Evolutionary conservation across 768 basidiomycete genomes (phyloP), one percentile per base, ranked within the genome.

Genomic region (Dendrothele bispora): DNA sequence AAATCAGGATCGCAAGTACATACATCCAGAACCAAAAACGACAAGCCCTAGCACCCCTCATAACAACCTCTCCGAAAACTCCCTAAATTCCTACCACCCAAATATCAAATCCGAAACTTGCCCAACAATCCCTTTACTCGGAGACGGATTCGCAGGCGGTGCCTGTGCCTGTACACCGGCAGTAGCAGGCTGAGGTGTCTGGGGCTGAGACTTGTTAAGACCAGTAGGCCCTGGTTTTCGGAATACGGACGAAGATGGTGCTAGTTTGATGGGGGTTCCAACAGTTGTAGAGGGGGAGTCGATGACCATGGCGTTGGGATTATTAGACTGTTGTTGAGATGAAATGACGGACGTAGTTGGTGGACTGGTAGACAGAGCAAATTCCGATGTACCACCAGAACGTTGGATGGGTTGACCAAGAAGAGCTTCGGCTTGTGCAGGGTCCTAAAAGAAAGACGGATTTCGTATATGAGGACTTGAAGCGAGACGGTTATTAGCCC

Each of bases 1-100:
- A n/a, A n/a, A n/a, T n/a, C n/a, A n/a, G n/a, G n/a, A n/a, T n/a
- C n/a, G n/a, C n/a, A n/a, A n/a, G n/a, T n/a, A n/a, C n/a, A n/a
- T n/a, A n/a, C n/a, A n/a, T n/a, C n/a, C n/a, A n/a, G n/a, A n/a
- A n/a, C n/a, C n/a, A n/a, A n/a, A n/a, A n/a, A n/a, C n/a, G n/a
- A n/a, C n/a, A n/a, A n/a, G n/a, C n/a, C n/a, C n/a, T n/a, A n/a
- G n/a, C n/a, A n/a, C n/a, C n/a, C n/a, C n/a, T n/a, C n/a, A n/a
- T n/a, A n/a, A n/a, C n/a, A n/a, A n/a, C n/a, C n/a, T n/a, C n/a
- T n/a, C n/a, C n/a, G n/a, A n/a, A n/a, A n/a, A n/a, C n/a, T n/a
- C n/a, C n/a, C n/a, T n/a, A n/a, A n/a, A n/a, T n/a, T n/a, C n/a
- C 44, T 80, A 91, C 88, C 88, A 91, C 14, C 88, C 88, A 60